Conservation (phyloP, 2,329 filamentous ascomycete genomes). For the Aspergillus udagawae region DNA sequence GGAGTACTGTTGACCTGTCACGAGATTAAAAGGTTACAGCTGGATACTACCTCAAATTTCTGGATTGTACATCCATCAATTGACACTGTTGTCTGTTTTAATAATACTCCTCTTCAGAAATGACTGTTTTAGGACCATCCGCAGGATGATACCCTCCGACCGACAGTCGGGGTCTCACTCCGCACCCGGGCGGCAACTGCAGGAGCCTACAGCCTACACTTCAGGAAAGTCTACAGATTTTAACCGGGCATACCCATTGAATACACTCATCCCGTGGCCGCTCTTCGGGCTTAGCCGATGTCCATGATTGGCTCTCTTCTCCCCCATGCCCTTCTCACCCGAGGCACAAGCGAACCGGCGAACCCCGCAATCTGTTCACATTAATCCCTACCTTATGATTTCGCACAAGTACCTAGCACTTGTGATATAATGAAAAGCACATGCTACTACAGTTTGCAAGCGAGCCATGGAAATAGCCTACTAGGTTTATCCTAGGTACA, state of each 20-base stretch:
- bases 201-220: neutral
- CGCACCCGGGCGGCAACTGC: conserved; percentile 5
- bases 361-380: conserved; percentile 14
- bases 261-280: conserved; percentile 12
- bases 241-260: conserved; percentile 12
- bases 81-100: too few species aligned
- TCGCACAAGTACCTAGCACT: too few species aligned
- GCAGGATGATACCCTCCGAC: conserved; percentile 6
- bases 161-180: neutral
- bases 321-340: conserved; percentile 10
- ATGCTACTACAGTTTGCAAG: neutral
- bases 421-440: neutral
- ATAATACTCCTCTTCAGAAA: too few species aligned
- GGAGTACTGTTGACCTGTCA: neutral
- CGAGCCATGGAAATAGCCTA: too few species aligned
- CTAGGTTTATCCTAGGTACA: too few species aligned
- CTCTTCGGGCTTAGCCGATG: conserved; percentile 12
- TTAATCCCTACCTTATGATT: neutral
- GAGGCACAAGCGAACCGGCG: conserved; percentile 14
- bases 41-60: neutral
- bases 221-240: conserved; percentile 8
- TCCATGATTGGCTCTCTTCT: conserved; percentile 9
- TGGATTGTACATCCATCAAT: too few species aligned
- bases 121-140: too few species aligned
- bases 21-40: neutral